Base-by-base conservation (phyloP, 192 early-diverging fungal genomes). In the Phlyctochytrium bullatum region DNA sequence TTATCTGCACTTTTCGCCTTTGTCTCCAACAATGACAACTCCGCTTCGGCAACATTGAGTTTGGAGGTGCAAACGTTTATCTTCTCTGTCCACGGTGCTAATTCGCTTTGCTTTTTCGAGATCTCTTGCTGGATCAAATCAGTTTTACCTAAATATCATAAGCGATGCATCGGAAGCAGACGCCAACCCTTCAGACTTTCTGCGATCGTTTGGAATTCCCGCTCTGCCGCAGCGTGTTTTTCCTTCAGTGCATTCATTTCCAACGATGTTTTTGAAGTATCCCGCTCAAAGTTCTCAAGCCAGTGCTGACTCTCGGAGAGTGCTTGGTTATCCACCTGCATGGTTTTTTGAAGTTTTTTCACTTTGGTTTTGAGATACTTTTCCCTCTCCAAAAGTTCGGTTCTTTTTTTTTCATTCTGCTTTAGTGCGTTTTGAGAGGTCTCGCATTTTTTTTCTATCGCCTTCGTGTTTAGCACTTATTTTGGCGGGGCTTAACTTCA, bases 61-160 rank as follows among this genome's bases (percentile, higher is more conserved):
- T 78, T 67, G 30, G 88, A 83, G 71, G 91, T 85, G 59, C 86
- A 87, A 30, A 66, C 85, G 54, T 88, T 88, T 68, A 94, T 87
- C 73, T 88, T 90, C 64, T 95, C 93, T 47, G 79, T 80, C 91
- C 91, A 95, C 0, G 96, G 97, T 2, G 86, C 88, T 23, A 97
- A 76, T 63, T 92, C 86, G 28, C 83, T 84, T 73, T 99, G 92
- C 65, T 92, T 85, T 56, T 89, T 79, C 68, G 93, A 92, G 24
- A 99, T 94, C 50, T 92, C 74, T 29, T 78, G 72, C 47, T 92
- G 86, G 67, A 91, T 89, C n/a, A 61, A 81, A 34, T 92, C 87
- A 0, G 97, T 97, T 73, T 98, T 98, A 36, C 90, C 83, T 80
- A 56, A 47, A 47, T 20, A 47, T 47, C 10, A 14, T 14, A 47